Evolutionary conservation across 2,329 filamentous ascomycete species (phyloP).

Genomic region (Venturiaceae sp.): DNA sequence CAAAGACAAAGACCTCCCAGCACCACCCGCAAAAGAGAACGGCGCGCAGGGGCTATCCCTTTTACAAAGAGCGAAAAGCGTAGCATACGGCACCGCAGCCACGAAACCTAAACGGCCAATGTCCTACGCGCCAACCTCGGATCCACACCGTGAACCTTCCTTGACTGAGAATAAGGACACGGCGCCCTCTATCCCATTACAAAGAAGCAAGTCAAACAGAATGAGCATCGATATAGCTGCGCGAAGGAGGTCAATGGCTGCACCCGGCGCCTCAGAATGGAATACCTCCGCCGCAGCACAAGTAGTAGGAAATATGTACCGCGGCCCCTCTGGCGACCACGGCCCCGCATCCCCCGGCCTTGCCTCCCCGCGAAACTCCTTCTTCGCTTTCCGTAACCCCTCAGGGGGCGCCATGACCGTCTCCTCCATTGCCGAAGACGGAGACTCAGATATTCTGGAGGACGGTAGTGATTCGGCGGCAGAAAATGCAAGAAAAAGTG

Average conservation of each 20-base stretch:
- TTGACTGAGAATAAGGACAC: constrained; percentile 55
- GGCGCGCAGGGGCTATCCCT: constrained; percentile 23
- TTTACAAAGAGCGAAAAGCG: constrained; percentile 51
- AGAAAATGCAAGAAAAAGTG: not conserved
- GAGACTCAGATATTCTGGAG: too few relatives aligned
- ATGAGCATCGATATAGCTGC: constrained; percentile 14
- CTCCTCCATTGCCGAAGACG: constrained; percentile 21
- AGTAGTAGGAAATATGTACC: constrained; percentile 82
- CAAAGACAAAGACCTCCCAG: constrained; percentile 74
- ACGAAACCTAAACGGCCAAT: constrained; percentile 24
- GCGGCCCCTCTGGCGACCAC: constrained; percentile 44
- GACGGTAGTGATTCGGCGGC: constrained; percentile 7
- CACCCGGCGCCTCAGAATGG: constrained; percentile 31
- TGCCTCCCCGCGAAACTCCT: constrained; percentile 24
- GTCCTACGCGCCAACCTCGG: constrained; percentile 1
- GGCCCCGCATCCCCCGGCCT: constrained; percentile 46
- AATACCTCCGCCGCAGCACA: constrained; percentile 45
- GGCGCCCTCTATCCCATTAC: constrained; percentile 66
- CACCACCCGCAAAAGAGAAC: constrained; percentile 47
- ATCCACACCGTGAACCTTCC: constrained; percentile 16
- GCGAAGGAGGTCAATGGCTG: not conserved
- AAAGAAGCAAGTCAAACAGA: constrained; percentile 42
- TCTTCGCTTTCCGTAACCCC: constrained; percentile 41
- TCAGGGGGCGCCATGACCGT: constrained; percentile 29
- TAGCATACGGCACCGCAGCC: constrained; percentile 29